phyloP scores from a whole-genome alignment of 2,329 filamentous ascomycete genomes.

The Fusarium brachygibbosum region DNA sequence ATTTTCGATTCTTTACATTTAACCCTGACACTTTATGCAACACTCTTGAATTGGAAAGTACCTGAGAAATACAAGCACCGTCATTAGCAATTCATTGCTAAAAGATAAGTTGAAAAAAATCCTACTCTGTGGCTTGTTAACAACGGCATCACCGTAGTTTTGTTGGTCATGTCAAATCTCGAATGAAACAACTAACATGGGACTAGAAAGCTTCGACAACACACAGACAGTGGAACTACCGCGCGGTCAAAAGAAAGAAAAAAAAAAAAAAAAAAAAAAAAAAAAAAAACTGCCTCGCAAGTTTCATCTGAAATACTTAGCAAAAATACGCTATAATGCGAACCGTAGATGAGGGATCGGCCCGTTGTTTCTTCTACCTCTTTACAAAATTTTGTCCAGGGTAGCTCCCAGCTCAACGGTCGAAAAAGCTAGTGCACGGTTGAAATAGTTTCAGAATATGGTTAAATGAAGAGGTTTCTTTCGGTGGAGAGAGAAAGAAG shows the following conservation, averaged over 20 bases:
- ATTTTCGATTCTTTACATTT: not conserved
- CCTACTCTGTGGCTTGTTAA: not conserved
- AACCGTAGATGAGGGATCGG: not conserved
- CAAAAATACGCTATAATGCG: not conserved
- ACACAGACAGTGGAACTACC: conserved; percentile 7
- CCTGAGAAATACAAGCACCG: rapidly evolving
- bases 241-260: conserved; percentile 6
- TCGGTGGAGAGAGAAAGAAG: not conserved
- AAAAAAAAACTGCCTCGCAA: conserved; percentile 1
- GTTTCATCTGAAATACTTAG: conserved; percentile 1
- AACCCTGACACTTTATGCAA: not conserved
- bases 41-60: not conserved
- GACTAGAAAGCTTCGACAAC: not conserved
- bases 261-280: not conserved
- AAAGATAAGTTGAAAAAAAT: not conserved
- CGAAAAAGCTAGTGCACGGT: conserved; percentile 6
- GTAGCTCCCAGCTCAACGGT: conserved; percentile 18
- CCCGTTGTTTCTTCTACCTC: conserved; percentile 17
- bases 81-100: not conserved
- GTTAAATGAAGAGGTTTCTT: conserved; percentile 4
- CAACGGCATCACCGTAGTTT: not conserved
- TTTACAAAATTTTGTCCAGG: conserved; percentile 6
- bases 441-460: conserved; percentile 12
- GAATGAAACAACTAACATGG: conserved; percentile 5
- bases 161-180: not conserved